Base-by-base conservation (phyloP, 1,284 basidiomycete genomes). In the Malassezia slooffiae region DNA sequence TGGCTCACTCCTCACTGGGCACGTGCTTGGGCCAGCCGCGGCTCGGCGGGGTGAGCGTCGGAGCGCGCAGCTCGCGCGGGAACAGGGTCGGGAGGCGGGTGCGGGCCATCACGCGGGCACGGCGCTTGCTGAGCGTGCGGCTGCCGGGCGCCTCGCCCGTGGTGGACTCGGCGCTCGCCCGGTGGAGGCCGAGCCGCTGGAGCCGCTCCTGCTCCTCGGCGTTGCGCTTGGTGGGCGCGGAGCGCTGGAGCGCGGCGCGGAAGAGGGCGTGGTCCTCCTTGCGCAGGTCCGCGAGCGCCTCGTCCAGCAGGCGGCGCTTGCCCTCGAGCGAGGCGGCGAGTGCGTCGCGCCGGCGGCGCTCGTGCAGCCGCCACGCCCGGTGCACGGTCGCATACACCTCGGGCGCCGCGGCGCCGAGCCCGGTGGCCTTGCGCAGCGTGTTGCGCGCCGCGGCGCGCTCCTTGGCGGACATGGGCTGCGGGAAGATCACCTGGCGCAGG, bases 311-410 rank as follows among this genome's bases (percentile, higher is more conserved):
- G 4, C 45, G 41, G 12, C 60, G 53, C 37, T 67, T 67, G 12
- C 34, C 38, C 16, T 45, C 34, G 12, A 68, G 55, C 24, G 57
- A 50, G 9, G 35, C 41, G 2, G 43, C 35, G 16, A 56, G 50
- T 16, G 35, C 41, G 34, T 82, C 79, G 35, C 87, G 77, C 44
- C 80, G 59, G 59, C 83, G 80, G 26, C 87, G 77, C 58, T 80
- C 77, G 72, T 83, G 80, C 16, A 96, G 76, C 42, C 82, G 73
- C 83, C 84, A 96, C 3, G 90, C 90, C 28, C 90, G 80, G 55
- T 85, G 83, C 52, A 96, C 88, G 6, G 89, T 96, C 58, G 87
- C 80, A 73, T 96, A 87, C 0, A 86, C 86, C 71, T 95, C 88
- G 17, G 52, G 51, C 16, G 57, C 55, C 0, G 43, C 55, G 9